Base-by-base conservation (phyloP, 768 basidiomycete genomes). In the Leccinum broughii region DNA sequence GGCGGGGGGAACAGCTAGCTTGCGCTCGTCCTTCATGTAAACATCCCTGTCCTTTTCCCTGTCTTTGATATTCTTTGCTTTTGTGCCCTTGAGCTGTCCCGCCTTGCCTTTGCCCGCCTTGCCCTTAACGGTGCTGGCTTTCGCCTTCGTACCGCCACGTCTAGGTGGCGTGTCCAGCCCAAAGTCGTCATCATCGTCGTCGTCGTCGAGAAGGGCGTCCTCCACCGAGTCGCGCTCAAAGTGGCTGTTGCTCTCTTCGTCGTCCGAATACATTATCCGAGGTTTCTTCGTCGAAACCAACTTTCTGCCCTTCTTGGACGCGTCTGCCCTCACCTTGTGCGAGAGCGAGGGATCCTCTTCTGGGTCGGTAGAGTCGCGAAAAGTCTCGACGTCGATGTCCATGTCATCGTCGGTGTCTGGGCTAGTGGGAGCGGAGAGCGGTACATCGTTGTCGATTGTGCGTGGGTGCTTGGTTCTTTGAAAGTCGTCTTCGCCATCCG, bases 351-450 rank as follows among this genome's bases (percentile, higher is more conserved):
- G 5, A 39, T 51, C 55, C 39, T 39, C 39, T 39, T 39, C 39
- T 39, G 39, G 17, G 39, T 39, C 39, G 17, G 39, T 39, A 39
- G 39, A 39, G 39, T 39, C 15, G 8, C 39, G 39, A 28, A 51
- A 49, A 2, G 76, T 70, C 14, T 85, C 82, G 55, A 74, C 72
- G 32, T 85, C 83, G 51, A 77, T 71, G 35, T 77, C 68, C 65
- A 75, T 63, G 48, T 77, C 72, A 13, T 81, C 75, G 15, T 83
- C 81, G 11, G 65, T 85, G 13, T 66, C 85, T 76, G 35, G 83
- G 68, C 59, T 84, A 34, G 54, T 79, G 22, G 57, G 56, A 14
- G 51, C 62, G 11, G 62, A 64, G 34, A 51, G 54, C 4, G 73
- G 68, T 34, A 63, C 70, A 50, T 75, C 74, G 8, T 65, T 66